Conservation (phyloP, 441 rosid genomes). For the Aleurites moluccanus region DNA sequence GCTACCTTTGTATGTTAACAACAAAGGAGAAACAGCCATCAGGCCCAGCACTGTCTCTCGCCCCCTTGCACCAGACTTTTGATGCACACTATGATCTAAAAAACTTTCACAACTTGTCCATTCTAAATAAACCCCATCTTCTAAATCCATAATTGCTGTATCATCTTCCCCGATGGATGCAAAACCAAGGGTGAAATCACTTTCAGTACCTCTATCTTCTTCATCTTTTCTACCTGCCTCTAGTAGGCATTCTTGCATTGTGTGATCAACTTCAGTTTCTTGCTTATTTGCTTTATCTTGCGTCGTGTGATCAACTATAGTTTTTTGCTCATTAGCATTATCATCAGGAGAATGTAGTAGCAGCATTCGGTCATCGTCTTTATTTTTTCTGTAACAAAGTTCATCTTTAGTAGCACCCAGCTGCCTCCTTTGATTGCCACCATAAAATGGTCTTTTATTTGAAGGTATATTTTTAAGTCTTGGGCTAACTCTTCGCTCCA, state of each 20-base stretch:
- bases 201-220: conserved; percentile 6
- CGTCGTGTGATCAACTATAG: conserved; percentile 15
- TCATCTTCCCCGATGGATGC: background rate
- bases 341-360: conserved; percentile 1
- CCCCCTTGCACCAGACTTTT: conserved; percentile 3
- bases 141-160: conserved; percentile 2
- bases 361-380: conserved; percentile 14
- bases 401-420: conserved; percentile 8
- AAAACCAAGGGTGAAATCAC: background rate
- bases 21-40: background rate
- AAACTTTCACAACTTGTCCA: conserved; percentile 4
- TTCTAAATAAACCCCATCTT: conserved; percentile 13
- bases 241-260: background rate
- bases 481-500: conserved; percentile 23
- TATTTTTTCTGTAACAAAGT: conserved; percentile 5
- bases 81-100: conserved; percentile 10
- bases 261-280: conserved; percentile 18
- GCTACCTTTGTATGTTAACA: background rate
- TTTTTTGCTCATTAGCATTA: conserved; percentile 13
- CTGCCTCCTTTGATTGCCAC: conserved; percentile 18
- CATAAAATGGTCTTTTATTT: conserved; percentile 24
- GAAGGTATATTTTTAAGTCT: conserved; percentile 18
- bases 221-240: conserved; percentile 8
- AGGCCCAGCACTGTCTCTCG: conserved; percentile 8
- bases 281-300: conserved; percentile 4